Base-by-base conservation (phyloP, 768 basidiomycete species). In the Tulasnella sp. region DNA sequence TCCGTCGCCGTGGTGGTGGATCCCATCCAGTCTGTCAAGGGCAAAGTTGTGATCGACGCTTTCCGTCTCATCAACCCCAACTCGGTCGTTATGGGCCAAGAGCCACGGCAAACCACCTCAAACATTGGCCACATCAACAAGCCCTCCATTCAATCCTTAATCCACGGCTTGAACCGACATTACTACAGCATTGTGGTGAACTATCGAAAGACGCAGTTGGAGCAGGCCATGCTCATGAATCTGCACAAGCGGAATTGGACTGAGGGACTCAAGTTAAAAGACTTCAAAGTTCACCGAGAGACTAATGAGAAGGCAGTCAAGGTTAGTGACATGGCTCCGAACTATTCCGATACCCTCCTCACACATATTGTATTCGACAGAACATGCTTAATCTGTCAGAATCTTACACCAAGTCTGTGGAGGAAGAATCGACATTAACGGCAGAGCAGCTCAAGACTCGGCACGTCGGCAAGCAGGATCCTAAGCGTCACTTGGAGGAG, bases 41-140 rank as follows among this genome's bases (percentile, higher is more conserved):
- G 93, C 73, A 99, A 99, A 83, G 97, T 99, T 58, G 97, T 99
- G 71, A 98, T 99, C 79, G 97, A 99, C 84, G 97, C 97, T 2
- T 99, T 99, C 87, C 91, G 97, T 77, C 91, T 96, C 67, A 99
- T 99, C 84, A 93, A 93, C 82, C 95, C 96, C 25, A 90, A 94
- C 80, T 87, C 91, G 67, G 91, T 98, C 78, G 90, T 97, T 78
- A 87, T 92, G 76, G 97, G 97, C 71, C 91, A 93, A 75, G 97
- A 99, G 84, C 94, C 96, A 14, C 89, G 97, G 34, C 97, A 99
- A 83, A 97, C 95, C 74, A 99, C 97, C 19, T 96, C 93, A 67
- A 99, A 99, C 81, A 96, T 99, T 78, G 97, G 97, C 1, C 96
- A 98, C 81, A 93, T 99, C 84, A 97, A 98, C 83, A 98, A 99